Evolutionary conservation across 2,329 filamentous ascomycete species (phyloP), one percentile per base, ranked within the genome.

Genomic region (Botryotinia calthae): DNA sequence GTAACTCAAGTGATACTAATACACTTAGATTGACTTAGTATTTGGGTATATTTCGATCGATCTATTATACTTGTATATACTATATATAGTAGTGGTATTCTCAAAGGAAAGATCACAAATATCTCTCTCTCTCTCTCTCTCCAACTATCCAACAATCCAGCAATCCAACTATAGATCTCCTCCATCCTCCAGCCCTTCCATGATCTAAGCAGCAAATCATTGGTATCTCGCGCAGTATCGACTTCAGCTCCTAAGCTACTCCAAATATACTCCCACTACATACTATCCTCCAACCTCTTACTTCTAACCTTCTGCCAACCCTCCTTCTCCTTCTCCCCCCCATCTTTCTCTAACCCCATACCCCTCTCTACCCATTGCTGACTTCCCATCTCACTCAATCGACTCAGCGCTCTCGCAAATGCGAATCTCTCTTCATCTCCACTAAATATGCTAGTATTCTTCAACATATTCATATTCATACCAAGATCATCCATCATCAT

Each of bases 341-440:
- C 81, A 63, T 81, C 77, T 46, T 80, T 81, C 79, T 82, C 82
- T 76, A 85, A 81, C 1, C 84, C 85, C 79, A 81, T 88, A 2
- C 89, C 95, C 22, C 94, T 84, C 83, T 98, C 95, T 4, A 98
- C 93, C 96, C 96, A 99, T 81, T 98, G 92, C 81, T 90, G 89
- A 81, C 93, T 96, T 31, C 94, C 93, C 96, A 99, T 99, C 83
- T 98, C 94, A 71, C 86, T 91, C 74, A 99, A 83, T 72, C 96
- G 86, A 71, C 91, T 95, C 77, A 98, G 82, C 1, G 96, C 96
- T 71, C 96, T 86, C 37, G 94, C 94, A 85, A 99, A 99, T 0
- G 96, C 96, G 84, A 99, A 99, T 0, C 94, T 89, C 83, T 99
- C 96, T 84, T 99, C 96, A 73, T 98, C 96, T 58, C 96, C 96